Base-by-base conservation (phyloP, 441 rosid species). In the Adansonia madagascariensis region DNA sequence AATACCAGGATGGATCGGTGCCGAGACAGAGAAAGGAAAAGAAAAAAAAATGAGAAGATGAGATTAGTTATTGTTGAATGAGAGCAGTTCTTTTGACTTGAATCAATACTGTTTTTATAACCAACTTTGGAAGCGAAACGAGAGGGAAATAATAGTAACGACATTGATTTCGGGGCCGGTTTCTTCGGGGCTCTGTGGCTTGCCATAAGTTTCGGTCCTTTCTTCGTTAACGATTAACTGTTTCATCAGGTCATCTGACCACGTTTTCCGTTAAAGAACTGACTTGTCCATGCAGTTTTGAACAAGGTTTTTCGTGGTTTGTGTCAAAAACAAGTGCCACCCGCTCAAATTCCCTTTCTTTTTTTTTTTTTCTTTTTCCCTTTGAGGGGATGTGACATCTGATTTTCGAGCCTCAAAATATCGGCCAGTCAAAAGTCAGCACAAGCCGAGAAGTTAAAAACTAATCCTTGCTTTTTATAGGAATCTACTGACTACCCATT, bases 171-270 rank as follows among this genome's bases (percentile, higher is more conserved):
- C 71, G 63, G 81, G 81, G 35, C 22, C 65, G 39, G 52, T 71
- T 77, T 79, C 11, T 83, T 78, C 78, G 75, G 52, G 69, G 53
- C 11, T 82, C 6, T 74, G 84, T 79, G 89, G 88, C 77, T 80
- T 35, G 6, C 80, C 88, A 66, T 75, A 24, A 43, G 71, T 79
- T 22, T 12, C 84, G 86, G 63, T 57, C 39, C 17, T 75, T 55
- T 47, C 71, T 35, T 60, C 56, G 39, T 22, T 50, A 60, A 41
- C 11, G 15, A 20, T 9, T 44, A 55, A 72, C 49, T 17, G 64
- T 10, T 18, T 57, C 46, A 41, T 35, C 3, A 20, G 12, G 18
- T 7, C 52, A 12, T 59, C 66, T 8, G 12, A 73, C 76, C 39
- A 31, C 75, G 43, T 57, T 73, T 57, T 20, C 20, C 41, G 56